These are phyloP conservation scores for Tolypocladium tropicale DNA, from an alignment of 2,329 filamentous ascomycete genomes.

Conservation along the genomic window DNA sequence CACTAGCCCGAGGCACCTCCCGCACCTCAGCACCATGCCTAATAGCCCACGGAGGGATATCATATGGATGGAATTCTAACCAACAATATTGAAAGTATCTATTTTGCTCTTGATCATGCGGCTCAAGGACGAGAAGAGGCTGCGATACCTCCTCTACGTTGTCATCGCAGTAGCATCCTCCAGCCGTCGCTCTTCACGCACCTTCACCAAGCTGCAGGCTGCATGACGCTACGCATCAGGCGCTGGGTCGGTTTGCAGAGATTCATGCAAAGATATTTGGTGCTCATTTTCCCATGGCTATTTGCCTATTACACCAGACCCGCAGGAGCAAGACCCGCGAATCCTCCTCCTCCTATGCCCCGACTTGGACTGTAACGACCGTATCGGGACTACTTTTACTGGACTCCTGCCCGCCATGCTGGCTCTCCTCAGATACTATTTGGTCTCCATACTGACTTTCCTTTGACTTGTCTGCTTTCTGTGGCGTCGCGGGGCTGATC, in stretches of 20 bases:
- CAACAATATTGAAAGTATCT: too few species aligned
- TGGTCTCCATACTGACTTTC: neutral
- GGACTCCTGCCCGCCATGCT: neutral
- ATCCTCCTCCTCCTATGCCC: neutral
- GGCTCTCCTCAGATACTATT: neutral
- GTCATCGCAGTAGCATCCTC: too few species aligned
- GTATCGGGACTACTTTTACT: constrained; percentile 7
- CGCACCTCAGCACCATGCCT: neutral
- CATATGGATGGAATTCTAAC: too few species aligned
- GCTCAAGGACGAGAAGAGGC: too few species aligned
- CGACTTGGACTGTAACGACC: constrained; percentile 5
- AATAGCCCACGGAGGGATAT: too few species aligned
- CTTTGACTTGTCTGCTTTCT: neutral
- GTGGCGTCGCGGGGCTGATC: neutral
- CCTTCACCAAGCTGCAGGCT: neutral
- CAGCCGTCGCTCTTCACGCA: neutral
- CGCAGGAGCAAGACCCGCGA: neutral
- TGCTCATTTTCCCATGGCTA: neutral
- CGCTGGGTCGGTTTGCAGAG: neutral
- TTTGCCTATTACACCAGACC: too few species aligned
- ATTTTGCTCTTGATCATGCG: too few species aligned
- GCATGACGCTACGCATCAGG: neutral
- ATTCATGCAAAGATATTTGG: too few species aligned
- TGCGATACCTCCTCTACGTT: too few species aligned
- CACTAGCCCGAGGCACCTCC: neutral